These are phyloP conservation scores for Xylariaceae sp. DNA, from an alignment of 2,329 filamentous ascomycete genomes.

Conservation along the genomic window DNA sequence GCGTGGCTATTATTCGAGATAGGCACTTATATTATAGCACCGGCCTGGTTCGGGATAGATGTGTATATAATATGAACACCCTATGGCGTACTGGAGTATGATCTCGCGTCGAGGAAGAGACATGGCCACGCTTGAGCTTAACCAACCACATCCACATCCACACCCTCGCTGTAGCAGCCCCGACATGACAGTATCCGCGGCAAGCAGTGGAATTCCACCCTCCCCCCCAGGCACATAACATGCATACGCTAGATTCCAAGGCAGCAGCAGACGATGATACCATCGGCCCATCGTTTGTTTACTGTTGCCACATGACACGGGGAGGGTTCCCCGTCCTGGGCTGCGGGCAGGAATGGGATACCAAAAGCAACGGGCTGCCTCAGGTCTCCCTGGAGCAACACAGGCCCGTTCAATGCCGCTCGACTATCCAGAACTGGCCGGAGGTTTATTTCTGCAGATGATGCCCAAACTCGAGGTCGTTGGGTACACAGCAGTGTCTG, in stretches of 20 bases:
- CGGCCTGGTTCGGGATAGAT: too few relatives aligned
- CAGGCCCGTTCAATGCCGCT: not conserved
- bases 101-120: too few relatives aligned
- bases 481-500: not conserved
- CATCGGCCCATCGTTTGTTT: not conserved
- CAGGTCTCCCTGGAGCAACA: too few relatives aligned
- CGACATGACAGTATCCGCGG: too few relatives aligned
- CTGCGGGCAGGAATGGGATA: not conserved
- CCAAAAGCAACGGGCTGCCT: not conserved
- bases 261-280: not conserved
- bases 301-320: not conserved
- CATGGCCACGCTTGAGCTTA: too few relatives aligned
- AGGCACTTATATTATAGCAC: not conserved
- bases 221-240: too few relatives aligned
- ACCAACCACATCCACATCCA: too few relatives aligned
- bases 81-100: too few relatives aligned
- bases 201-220: too few relatives aligned
- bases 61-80: too few relatives aligned
- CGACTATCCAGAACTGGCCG: not conserved
- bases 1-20: not conserved
- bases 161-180: too few relatives aligned
- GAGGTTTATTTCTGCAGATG: not conserved
- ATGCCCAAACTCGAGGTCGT: not conserved
- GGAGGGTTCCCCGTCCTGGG: not conserved
- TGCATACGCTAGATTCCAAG: not conserved